A percentile compares a stretch with the other conserved stretches of the same genome.
These are phyloP conservation scores for Citrus mangshanensis DNA, from an alignment of 345 rosid species.

Conservation along the genomic window DNA sequence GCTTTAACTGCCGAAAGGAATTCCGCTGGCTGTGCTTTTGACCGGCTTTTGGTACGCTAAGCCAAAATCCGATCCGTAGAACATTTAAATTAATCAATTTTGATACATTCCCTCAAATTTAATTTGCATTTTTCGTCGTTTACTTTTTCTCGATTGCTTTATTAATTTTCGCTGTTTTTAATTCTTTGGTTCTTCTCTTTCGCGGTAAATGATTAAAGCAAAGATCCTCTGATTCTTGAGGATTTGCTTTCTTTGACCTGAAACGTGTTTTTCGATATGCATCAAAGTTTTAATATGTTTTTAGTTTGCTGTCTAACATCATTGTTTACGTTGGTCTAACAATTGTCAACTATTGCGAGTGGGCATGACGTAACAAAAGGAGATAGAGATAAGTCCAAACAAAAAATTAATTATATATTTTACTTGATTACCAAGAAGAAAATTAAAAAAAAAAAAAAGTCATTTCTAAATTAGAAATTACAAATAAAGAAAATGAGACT, in stretches of 20 bases:
- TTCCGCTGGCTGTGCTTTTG: slow-evolving; percentile 7
- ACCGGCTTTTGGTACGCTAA: slow-evolving; percentile 5
- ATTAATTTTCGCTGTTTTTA: not conserved
- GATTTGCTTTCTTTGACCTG: not conserved
- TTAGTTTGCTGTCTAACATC: not conserved
- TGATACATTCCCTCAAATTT: not conserved
- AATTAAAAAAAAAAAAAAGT: too few relatives aligned
- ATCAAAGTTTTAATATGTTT: not conserved
- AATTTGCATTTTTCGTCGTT: not conserved
- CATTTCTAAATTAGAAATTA: too few relatives aligned
- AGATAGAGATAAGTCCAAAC: not conserved
- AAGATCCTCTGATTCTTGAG: not conserved
- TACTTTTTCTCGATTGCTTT: not conserved
- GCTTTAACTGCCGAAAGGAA: slow-evolving; percentile 13
- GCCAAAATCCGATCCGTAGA: not conserved
- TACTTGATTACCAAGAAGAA: too few relatives aligned
- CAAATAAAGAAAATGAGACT: too few relatives aligned
- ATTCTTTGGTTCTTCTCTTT: not conserved
- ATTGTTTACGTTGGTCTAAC: not conserved
- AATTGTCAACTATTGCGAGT: not conserved
- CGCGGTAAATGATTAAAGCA: not conserved
- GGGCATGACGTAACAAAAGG: not conserved
- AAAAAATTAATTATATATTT: too few relatives aligned
- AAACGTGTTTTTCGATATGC: not conserved
- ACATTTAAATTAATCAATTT: not conserved